Conservation (phyloP, 2,329 filamentous ascomycete species). For the Fusarium foetens region DNA sequence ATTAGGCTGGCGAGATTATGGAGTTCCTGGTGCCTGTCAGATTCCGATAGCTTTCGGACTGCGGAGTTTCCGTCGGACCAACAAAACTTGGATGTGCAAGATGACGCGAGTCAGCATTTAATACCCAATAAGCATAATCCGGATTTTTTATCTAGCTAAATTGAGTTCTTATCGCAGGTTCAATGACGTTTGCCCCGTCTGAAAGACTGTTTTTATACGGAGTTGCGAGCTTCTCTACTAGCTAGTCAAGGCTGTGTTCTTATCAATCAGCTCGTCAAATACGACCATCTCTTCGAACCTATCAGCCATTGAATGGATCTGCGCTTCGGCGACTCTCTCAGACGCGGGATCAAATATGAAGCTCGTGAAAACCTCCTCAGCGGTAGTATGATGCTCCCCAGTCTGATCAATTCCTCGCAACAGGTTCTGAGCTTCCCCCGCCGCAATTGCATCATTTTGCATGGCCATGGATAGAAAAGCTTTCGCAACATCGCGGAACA, state of each 20-base stretch:
- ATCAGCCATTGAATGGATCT: neutral
- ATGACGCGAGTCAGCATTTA: slow-evolving; percentile 12
- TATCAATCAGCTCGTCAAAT: neutral
- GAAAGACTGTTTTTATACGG: too few species aligned
- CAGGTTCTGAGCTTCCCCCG: neutral
- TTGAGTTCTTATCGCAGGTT: neutral
- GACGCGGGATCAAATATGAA: neutral
- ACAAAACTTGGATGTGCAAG: neutral
- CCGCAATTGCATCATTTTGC: neutral
- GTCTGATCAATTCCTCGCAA: neutral
- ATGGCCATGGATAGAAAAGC: neutral
- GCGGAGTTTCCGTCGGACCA: slow-evolving; percentile 17
- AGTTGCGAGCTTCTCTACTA: neutral
- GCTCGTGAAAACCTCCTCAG: neutral
- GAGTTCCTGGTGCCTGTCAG: neutral
- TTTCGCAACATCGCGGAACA: neutral
- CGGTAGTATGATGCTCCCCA: neutral
- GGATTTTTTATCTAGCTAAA: neutral
- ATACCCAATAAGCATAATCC: neutral
- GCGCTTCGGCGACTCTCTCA: neutral
- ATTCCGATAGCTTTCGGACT: neutral
- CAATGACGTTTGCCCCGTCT: neutral
- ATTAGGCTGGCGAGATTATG: neutral
- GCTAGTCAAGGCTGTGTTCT: neutral
- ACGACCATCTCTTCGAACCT: neutral